Percentiles rank a stretch among this genome's conserved stretches.
phyloP scores from a whole-genome alignment of 306 rosid species.

The Pyrus bretschneideri region DNA sequence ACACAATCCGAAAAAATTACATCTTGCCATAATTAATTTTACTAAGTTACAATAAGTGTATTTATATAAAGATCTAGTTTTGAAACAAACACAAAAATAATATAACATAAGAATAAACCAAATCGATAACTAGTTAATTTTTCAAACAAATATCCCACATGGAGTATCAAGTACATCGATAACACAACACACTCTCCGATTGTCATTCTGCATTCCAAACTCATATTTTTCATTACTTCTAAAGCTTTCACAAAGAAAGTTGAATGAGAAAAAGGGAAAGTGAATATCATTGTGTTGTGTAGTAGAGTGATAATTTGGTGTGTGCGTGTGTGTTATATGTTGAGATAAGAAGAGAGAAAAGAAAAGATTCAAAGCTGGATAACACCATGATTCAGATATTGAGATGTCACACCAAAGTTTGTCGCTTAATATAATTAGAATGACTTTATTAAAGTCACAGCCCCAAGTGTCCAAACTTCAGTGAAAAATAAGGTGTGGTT shows the following conservation, averaged over 20 bases:
- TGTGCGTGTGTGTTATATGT: background rate
- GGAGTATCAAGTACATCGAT: background rate
- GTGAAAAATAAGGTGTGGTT: background rate
- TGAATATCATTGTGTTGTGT: background rate
- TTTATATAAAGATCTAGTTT: too few species aligned
- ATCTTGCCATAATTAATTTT: too few species aligned
- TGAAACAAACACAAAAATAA: too few species aligned
- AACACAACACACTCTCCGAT: background rate
- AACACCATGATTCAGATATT: conserved; percentile 32
- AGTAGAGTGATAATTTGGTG: background rate
- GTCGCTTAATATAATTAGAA: conserved; percentile 31
- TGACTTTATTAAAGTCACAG: conserved; percentile 41
- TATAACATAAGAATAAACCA: too few species aligned
- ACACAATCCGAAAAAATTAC: too few species aligned
- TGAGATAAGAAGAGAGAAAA: background rate
- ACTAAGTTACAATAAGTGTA: too few species aligned
- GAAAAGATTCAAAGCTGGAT: conserved; percentile 19
- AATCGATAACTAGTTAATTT: too few species aligned
- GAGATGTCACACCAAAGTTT: conserved; percentile 44
- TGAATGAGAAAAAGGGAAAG: background rate
- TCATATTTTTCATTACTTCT: background rate
- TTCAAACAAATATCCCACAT: too few species aligned
- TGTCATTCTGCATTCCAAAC: background rate
- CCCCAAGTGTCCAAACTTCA: conserved; percentile 13
- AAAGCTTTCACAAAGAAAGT: background rate